Evolutionary conservation across 1,284 basidiomycete genomes (phyloP), one percentile per base, ranked within the genome.

Genomic region (Leucoagaricus sp.): DNA sequence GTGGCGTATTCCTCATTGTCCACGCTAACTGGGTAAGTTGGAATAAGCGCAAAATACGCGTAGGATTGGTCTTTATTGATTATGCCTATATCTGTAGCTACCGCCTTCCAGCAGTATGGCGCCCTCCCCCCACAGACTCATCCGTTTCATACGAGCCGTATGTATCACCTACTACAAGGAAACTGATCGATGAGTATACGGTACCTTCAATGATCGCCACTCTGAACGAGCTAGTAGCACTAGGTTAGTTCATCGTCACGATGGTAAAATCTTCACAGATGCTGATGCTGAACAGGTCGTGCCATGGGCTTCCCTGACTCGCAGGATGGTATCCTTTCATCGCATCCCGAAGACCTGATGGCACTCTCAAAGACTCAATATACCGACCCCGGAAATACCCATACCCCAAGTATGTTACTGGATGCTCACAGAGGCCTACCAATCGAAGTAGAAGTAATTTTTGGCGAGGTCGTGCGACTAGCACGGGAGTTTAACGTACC

Each of bases 401-500:
- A 85, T 54, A 71, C 76, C 46, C 77, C 83, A 4, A 86, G 84
- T 63, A 86, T 87, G 83, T 69, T 87, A 31, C 73, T 87, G 10
- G 86, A 87, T 66, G 71, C 77, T 38, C 75, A 82, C 60, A 73
- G 70, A 17, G 79, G 76, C 3, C 72, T 72, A 41, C 84, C 87
- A 8, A 80, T 87, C 57, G 86, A 89, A 67, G 79, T 88, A 0
- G 85, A 87, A 64, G 84, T 77, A 13, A 84, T 88, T 56, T 63
- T 87, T 10, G 86, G 86, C 0, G 81, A 84, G 49, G 79, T 86
- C 1, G 77, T 87, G 10, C 71, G 79, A 38, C 72, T 82, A 67
- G 86, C 81, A 0, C 73, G 69, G 58, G 71, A 74, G 44, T 67
- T 69, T 36, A 70, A 71, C 2, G 75, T 87, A 2, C 65, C 73